Evolutionary conservation across 2,329 filamentous ascomycete genomes (phyloP), one percentile per base, ranked within the genome.

Genomic region (Xylariaceae sp.): DNA sequence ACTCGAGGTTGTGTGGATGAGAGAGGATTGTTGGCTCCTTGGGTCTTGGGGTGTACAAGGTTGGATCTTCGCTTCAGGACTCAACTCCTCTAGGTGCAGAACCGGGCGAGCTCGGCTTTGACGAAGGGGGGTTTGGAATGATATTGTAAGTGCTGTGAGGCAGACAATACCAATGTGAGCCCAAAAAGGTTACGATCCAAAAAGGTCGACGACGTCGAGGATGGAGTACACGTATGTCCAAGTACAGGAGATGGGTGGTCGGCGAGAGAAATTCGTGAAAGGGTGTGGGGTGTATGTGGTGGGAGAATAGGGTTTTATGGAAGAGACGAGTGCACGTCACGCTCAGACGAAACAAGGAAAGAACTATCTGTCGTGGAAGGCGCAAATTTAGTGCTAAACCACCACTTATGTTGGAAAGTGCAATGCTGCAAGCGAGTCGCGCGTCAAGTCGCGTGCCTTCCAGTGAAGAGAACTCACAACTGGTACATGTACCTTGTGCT

Each of bases 171-270:
- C 45, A 49, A 47, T 4, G 4, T 48, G 35, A 42, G 47, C 46
- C 52, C 52, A 51, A 57, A 58, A 58, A 49, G 12, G 43, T 45
- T 40, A 42, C 54, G 53, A 57, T 58, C 54, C 56, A 58, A 58
- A 57, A 58, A 55, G 48, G 52, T 57, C 50, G 52, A 53, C 46
- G 47, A 43, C 40, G 45, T 46, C 51, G 46, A 47, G n/a, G 35
- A 41, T 33, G 43, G 44, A 46, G 44, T 45, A 51, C 48, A 46
- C 48, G 40, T 55, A 57, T 48, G 54, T 53, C 50, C 49, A 55
- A 53, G 44, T 44, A 42, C 49, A 48, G 40, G 33, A 36, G 33
- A 36, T 15, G 33, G 15, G 9, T 36, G 3, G 15, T 36, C 33
- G 12, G 33, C 33, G 33, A 36, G 12, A 15, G 15, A 15, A 36